Base-by-base conservation (phyloP, 192 early-diverging fungal species). In the Linnemannia hyalina region DNA sequence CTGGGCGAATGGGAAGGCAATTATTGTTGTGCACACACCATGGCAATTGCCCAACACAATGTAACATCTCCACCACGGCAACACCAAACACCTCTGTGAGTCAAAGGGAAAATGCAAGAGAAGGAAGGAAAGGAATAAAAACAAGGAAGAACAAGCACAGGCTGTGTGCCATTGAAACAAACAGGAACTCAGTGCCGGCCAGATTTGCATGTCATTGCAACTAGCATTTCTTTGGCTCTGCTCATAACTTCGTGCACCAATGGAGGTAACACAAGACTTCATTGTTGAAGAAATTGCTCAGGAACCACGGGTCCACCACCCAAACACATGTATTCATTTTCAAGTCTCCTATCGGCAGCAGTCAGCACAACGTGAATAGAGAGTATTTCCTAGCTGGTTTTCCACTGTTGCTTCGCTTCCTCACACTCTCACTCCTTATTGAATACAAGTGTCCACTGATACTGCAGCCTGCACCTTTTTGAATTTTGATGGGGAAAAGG, bases 11-110 rank as follows among this genome's bases (percentile, higher is more conserved):
- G 49, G 49, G 18, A 52, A 52, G 49, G 49, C 18, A 52, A 52
- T 52, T 52, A 52, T 52, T 57, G 55, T 52, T 57, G 55, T 32
- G 60, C 60, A 65, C 60, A 65, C 60, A 65, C 60, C 60, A 65
- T 29, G 29, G 29, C 60, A 13, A 32, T 32, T 60, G 26, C 13
- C 26, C 26, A 65, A 26, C 35, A 32, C 11, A 29, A 29, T 15
- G 10, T 10, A 65, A 15, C 10, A 65, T 23, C n/a, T 32, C 60
- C 60, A 65, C 13, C 11, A 22, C 22, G 54, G 54, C 38, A 40
- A 3, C 38, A 22, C 18, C 49, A 52, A 20, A 52, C 20, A 22
- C 49, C 49, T 52, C 49, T 22, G 13, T 65, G 60, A 65, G 60
- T 65, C 60, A 65, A 65, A 57, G n/a, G n/a, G 9, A 26, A 22